Evolutionary conservation across 169 alveolate genomes (phyloP), one percentile per base, ranked within the genome.

Genomic region (Plasmodium fragile): DNA sequence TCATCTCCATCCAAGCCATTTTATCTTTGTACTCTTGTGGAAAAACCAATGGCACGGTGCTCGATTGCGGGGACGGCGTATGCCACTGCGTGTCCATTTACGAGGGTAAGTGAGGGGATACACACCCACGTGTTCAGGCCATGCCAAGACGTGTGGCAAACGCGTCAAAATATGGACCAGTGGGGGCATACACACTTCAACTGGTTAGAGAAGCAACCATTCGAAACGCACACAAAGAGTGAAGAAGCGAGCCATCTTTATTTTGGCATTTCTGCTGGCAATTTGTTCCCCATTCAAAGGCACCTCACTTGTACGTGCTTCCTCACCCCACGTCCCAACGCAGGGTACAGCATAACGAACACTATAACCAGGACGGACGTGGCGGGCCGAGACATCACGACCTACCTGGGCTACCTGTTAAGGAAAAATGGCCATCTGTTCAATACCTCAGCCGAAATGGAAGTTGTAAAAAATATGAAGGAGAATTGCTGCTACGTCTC

Each of bases 11-110:
- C 79, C 95, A 95, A 72, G 96, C 97, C 49, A 85, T 96, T 32
- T 92, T 96, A 81, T 96, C 97, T 22, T 90, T 96, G 43, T 96
- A 96, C 92, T 92, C 96, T 39, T 96, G 97, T 18, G 98, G 98
- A 41, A 94, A 95, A 75, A 96, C 98, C 4, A 95, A 96, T 65
- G 98, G 98, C 41, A 96, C 96, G 39, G 98, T 96, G 41, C 95
- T 96, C 30, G 98, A 96, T 82, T 93, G 95, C 72, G 98, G 98
- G 25, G 97, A 96, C 77, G 96, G 96, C 8, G 97, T 96, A 10
- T 87, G 97, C 18, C 97, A 96, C 81, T 96, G 96, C 71, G 97
- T 96, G 7, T 97, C 98, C 41, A 96, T 96, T n/a, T 96, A 95
- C 83, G 98, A 96, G 70, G 98, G 93, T 84, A 41, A 84, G 72